Evolutionary conservation across 2,329 filamentous ascomycete genomes (phyloP).

Genomic region (Sclerotinia sclerotiorum): DNA sequence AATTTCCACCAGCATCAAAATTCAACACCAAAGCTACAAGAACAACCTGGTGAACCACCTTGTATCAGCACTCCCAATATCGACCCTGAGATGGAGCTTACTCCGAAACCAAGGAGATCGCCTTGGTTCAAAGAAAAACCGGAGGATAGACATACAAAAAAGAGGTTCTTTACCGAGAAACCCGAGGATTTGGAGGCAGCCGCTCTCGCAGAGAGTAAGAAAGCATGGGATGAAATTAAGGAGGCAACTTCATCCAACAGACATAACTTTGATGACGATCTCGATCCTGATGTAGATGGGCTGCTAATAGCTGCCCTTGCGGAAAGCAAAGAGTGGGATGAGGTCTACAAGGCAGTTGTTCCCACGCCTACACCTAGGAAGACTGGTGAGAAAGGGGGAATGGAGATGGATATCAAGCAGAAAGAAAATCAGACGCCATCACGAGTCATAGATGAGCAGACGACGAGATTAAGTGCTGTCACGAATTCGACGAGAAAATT

Average conservation of each 20-base stretch:
- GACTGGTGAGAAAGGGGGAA: neutral
- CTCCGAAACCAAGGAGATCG: conserved; percentile 8
- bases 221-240: conserved; percentile 5
- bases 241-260: conserved; percentile 10
- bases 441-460: neutral
- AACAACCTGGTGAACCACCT: neutral
- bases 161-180: conserved; percentile 36
- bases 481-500: conserved; percentile 21
- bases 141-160: neutral
- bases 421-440: neutral
- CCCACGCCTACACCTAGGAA: conserved; percentile 1
- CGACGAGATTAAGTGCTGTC: neutral
- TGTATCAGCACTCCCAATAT: neutral
- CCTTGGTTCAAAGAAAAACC: conserved; percentile 22
- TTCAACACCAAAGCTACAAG: neutral
- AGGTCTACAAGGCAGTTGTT: neutral
- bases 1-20: neutral
- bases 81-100: neutral
- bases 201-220: conserved; percentile 31
- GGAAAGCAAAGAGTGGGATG: conserved; percentile 10
- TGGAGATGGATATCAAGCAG: neutral
- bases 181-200: conserved; percentile 34
- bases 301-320: conserved; percentile 1
- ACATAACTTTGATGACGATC: neutral
- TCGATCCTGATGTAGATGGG: neutral